Percentiles rank a stretch among this genome's conserved stretches.
Evolutionary conservation across 2,329 filamentous ascomycete species (phyloP).

Genomic region (Myriosclerotinia duriaeana): DNA sequence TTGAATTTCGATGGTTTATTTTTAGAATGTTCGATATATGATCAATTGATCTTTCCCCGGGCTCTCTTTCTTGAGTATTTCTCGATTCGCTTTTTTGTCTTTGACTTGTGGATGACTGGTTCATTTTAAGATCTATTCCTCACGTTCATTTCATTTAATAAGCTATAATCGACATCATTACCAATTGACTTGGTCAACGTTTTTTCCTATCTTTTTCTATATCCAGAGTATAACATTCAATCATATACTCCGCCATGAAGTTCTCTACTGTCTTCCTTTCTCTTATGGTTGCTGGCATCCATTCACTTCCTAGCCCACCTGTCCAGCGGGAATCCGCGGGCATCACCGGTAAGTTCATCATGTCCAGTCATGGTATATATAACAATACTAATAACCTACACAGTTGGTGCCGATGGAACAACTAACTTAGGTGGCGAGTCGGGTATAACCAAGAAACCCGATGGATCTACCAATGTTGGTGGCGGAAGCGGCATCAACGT

Average conservation of each 20-base stretch:
- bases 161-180: background rate
- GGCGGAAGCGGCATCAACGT: constrained; percentile 15
- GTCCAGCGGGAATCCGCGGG: constrained; percentile 15
- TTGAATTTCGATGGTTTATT: background rate
- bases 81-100: constrained; percentile 6
- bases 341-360: constrained; percentile 12
- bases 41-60: background rate
- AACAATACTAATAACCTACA: background rate
- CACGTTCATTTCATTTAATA: background rate
- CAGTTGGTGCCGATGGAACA: constrained; percentile 10
- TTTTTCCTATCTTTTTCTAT: background rate
- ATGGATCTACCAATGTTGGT: constrained; percentile 13
- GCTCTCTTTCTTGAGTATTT: background rate
- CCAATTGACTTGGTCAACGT: constrained; percentile 12
- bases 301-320: constrained; percentile 7
- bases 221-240: background rate
- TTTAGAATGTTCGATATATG: constrained; percentile 16
- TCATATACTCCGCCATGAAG: constrained; percentile 5
- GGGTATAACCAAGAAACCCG: constrained; percentile 15
- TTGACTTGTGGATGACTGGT: constrained; percentile 13
- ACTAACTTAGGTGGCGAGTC: constrained; percentile 4
- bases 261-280: constrained; percentile 17
- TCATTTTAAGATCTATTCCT: background rate
- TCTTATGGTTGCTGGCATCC: constrained; percentile 19
- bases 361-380: too few species aligned